Evolutionary conservation across 129 eudicot species (phyloP).

Genomic region (Sambucus nigra): DNA sequence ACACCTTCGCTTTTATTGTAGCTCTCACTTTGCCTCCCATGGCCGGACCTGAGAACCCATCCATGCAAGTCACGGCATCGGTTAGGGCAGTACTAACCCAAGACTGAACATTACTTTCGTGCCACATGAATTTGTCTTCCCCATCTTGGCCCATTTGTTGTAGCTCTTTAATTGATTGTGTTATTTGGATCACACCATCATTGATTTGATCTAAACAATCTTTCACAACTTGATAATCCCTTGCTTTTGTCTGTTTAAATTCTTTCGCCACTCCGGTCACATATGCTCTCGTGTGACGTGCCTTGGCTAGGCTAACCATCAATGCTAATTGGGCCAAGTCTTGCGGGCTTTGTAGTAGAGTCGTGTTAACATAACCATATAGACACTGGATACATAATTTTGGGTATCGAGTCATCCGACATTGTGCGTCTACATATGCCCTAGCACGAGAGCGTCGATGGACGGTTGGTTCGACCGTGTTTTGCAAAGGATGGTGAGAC

Average conservation of each 20-base stretch:
- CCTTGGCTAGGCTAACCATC: constrained; percentile 33
- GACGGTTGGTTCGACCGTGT: constrained; percentile 7
- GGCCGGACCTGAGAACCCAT: constrained; percentile 40
- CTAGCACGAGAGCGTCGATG: constrained; percentile 32
- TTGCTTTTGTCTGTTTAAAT: constrained; percentile 16
- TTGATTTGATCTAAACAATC: constrained; percentile 45
- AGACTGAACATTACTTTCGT: constrained; percentile 47
- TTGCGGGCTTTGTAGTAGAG: constrained; percentile 28
- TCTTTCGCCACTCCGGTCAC: constrained; percentile 33
- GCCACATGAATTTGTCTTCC: constrained; percentile 36
- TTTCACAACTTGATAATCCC: constrained; percentile 24
- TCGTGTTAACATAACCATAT: constrained; percentile 18
- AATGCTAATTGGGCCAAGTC: constrained; percentile 52
- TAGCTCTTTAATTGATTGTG: constrained; percentile 40
- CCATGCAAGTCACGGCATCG: constrained; percentile 36
- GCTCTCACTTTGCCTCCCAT: constrained; percentile 38
- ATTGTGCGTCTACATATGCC: constrained; percentile 34
- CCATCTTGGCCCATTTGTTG: constrained; percentile 20
- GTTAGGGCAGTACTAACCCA: constrained; percentile 78
- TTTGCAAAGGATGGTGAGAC: constrained; percentile 22
- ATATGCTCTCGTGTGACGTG: constrained; percentile 36
- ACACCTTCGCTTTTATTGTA: constrained; percentile 42
- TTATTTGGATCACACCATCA: constrained; percentile 44
- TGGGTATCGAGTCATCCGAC: constrained; percentile 30
- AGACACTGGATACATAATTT: constrained; percentile 36